Evolutionary conservation across 495 filamentous ascomycete species (phyloP).

Genomic region (Penicillium coprophilum): DNA sequence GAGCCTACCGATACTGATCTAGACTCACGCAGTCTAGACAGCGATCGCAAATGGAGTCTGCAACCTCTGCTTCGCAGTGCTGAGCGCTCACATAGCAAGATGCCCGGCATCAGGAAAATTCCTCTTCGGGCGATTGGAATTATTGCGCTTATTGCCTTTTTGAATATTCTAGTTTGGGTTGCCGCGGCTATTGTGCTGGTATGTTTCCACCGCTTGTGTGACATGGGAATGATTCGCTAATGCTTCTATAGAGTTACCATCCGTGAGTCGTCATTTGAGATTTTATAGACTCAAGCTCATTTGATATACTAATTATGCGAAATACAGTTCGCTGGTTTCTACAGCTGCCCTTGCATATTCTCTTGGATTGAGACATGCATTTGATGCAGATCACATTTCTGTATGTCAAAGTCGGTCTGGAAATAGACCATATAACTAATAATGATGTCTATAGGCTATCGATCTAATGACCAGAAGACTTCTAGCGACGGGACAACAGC

Average conservation of each 20-base stretch:
- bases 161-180: conserved; percentile 74
- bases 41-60: conserved; percentile 35
- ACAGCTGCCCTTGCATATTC: conserved; percentile 85
- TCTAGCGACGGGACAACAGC: conserved; percentile 80
- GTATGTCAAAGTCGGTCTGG: conserved; percentile 29
- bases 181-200: conserved; percentile 68
- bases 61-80: conserved; percentile 36
- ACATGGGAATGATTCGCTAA: conserved; percentile 12
- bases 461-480: conserved; percentile 92
- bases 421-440: conserved; percentile 9
- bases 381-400: conserved; percentile 95
- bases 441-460: conserved; percentile 59
- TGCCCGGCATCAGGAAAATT: conserved; percentile 55
- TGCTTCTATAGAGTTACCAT: conserved; percentile 32
- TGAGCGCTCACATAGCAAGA: conserved; percentile 43
- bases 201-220: conserved; percentile 12
- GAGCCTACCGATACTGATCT: not conserved
- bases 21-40: conserved; percentile 16
- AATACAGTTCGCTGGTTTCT: conserved; percentile 56
- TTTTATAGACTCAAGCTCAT: not conserved
- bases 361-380: conserved; percentile 86
- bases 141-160: conserved; percentile 59
- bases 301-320: not conserved
- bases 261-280: conserved; percentile 27
- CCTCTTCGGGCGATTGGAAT: conserved; percentile 66